Evolutionary conservation across 2,329 filamentous ascomycete genomes (phyloP).

Genomic region (Celoporthe dispersa): DNA sequence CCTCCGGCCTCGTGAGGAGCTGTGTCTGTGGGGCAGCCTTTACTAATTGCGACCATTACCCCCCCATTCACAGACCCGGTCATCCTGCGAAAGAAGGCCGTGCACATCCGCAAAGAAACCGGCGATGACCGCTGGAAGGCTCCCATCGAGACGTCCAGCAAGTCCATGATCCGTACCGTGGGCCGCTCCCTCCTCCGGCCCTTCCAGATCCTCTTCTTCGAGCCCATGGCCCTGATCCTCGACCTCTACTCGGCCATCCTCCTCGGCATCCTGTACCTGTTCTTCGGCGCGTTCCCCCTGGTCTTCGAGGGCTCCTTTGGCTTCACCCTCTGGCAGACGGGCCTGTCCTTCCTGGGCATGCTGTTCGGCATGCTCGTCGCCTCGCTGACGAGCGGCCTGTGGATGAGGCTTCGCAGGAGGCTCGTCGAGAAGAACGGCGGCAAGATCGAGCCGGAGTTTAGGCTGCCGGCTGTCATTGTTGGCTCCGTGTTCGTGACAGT

Average conservation of each 20-base stretch:
- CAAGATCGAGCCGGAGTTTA: constrained; percentile 82
- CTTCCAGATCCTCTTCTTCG: constrained; percentile 77
- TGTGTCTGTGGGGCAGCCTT: not conserved
- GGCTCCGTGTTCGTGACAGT: constrained; percentile 80
- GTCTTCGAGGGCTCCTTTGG: constrained; percentile 76
- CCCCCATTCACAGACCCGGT: constrained; percentile 58
- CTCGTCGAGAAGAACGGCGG: constrained; percentile 61
- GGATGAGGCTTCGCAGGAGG: constrained; percentile 61
- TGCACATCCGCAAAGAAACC: constrained; percentile 70
- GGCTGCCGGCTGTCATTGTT: constrained; percentile 74
- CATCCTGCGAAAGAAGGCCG: constrained; percentile 74
- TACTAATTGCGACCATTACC: not conserved
- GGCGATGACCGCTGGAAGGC: constrained; percentile 78
- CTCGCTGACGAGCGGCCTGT: constrained; percentile 68
- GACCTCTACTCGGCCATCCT: constrained; percentile 83
- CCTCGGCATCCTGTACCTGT: constrained; percentile 87
- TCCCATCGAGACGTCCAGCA: constrained; percentile 73
- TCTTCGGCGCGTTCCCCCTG: constrained; percentile 85
- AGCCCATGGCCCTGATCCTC: constrained; percentile 84
- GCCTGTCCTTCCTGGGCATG: constrained; percentile 77
- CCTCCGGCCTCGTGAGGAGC: no score
- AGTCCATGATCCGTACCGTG: constrained; percentile 68
- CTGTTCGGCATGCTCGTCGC: constrained; percentile 69
- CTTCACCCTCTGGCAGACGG: constrained; percentile 79
- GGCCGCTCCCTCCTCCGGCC: constrained; percentile 66